phyloP scores from a whole-genome alignment of 2,329 filamentous ascomycete species.

The Atkinsonella hypoxylon region DNA sequence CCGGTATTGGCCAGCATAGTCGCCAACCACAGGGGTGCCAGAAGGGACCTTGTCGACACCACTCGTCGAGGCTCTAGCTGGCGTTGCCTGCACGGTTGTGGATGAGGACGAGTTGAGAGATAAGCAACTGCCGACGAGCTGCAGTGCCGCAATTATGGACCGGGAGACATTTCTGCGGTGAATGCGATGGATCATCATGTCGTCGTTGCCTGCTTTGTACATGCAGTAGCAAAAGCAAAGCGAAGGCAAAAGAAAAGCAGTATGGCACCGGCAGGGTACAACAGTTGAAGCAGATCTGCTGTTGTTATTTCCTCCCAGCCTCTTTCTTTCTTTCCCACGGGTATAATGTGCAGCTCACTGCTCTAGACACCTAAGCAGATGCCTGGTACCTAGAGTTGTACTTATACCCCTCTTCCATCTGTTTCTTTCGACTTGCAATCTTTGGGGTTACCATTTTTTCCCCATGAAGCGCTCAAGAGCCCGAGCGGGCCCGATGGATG shows the following conservation, averaged over 20 bases:
- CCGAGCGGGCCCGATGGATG: background rate
- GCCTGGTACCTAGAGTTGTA: background rate
- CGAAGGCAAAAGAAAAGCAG: background rate
- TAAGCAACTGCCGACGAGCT: slow-evolving; percentile 1
- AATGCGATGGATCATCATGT: background rate
- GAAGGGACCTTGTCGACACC: slow-evolving; percentile 11
- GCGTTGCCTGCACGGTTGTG: background rate
- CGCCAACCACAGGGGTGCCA: slow-evolving; percentile 13
- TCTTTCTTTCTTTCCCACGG: too few species aligned
- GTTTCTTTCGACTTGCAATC: background rate
- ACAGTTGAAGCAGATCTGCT: too few species aligned
- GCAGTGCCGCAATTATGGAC: background rate
- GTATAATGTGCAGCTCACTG: too few species aligned
- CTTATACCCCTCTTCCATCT: background rate
- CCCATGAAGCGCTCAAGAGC: background rate
- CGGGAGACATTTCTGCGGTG: too few species aligned
- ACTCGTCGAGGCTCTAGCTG: background rate
- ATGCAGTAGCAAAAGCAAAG: background rate
- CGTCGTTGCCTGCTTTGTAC: too few species aligned
- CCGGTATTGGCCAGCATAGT: slow-evolving; percentile 11
- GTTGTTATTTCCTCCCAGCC: too few species aligned
- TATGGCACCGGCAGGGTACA: background rate
- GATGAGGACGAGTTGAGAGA: background rate
- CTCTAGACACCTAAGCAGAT: too few species aligned
- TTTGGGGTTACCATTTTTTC: background rate